Evolutionary conservation across 257 asterid species (phyloP).

Genomic region (Scutellaria galericulata): DNA sequence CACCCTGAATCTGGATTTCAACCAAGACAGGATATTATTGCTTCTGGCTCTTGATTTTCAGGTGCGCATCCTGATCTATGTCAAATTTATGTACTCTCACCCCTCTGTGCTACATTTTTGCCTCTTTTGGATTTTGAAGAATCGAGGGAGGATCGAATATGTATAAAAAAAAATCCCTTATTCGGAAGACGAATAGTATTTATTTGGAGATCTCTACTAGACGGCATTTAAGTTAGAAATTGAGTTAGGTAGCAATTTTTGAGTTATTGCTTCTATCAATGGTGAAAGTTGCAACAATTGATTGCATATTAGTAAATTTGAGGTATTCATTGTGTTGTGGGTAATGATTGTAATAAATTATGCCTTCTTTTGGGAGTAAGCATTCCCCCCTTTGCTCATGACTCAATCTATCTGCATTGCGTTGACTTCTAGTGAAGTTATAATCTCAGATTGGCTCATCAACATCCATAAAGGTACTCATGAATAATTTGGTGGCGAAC

Average conservation of each 20-base stretch:
- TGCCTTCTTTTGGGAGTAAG: neutral
- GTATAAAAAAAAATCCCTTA: neutral
- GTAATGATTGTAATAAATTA: neutral
- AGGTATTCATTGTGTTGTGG: neutral
- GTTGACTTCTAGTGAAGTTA: neutral
- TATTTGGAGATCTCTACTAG: conserved; percentile 1
- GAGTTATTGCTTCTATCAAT: neutral
- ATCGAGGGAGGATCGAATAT: neutral
- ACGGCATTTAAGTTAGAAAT: neutral
- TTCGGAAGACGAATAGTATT: neutral
- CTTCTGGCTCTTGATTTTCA: conserved; percentile 20
- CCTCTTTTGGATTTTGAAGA: neutral
- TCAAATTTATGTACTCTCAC: neutral
- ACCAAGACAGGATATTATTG: neutral
- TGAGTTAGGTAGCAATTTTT: neutral
- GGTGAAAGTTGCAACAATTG: neutral
- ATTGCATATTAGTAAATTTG: neutral
- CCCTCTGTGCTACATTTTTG: neutral
- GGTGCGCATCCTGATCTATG: conserved; percentile 33
- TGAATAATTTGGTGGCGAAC: neutral
- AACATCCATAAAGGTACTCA: neutral
- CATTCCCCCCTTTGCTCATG: neutral
- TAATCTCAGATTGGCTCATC: neutral
- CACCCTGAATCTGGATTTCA: neutral
- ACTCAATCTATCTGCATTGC: neutral